Base-by-base conservation (phyloP, 2,329 filamentous ascomycete species). In the Cladosporium sp. region DNA sequence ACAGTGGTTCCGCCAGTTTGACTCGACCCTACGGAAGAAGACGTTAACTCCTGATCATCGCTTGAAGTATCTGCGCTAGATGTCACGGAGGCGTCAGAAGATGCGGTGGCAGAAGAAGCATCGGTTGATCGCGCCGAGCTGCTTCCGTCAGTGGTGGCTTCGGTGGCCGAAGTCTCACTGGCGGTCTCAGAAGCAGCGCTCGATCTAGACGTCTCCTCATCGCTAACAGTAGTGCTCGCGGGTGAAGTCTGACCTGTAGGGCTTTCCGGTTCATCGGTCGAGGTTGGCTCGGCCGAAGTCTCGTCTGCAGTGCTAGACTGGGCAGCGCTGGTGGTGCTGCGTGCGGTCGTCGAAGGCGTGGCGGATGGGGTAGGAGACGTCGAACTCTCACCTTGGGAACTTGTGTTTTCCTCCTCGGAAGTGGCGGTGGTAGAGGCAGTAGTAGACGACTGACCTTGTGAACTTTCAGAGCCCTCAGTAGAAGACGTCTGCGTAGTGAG, bases 381-480 rank as follows among this genome's bases (percentile, higher is more conserved):
- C 30, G 56, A 60, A 25, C 56, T 68, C 63, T 64, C 65, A 57
- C 64, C 61, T 62, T 58, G 65, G 39, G 65, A 36, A 34, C 65
- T 62, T n/a, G 65, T 63, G 21, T 51, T 64, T 25, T 65, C 63
- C 46, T 58, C 46, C 39, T 60, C 46, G 28, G 65, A 36, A 32
- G 62, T 62, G 49, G 66, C 56, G 28, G 51, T 28, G 61, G 63
- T 59, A 60, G 62, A 63, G 23, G 54, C 51, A 48, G 56, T 23
- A 66, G 63, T 63, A 66, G 62, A 64, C 34, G 69, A 67, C 49
- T 68, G 68, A 66, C 67, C 67, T 70, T 69, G 66, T 69, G 68
- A 58, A 48, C 64, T 65, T 39, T 32, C 65, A 16, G 56, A 43
- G 32, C 54, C 56, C 21, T 58, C 62, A 14, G 3, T 49, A 8